These are phyloP conservation scores for Dryas drummondii DNA, from an alignment of 306 rosid genomes.

Conservation along the genomic window DNA sequence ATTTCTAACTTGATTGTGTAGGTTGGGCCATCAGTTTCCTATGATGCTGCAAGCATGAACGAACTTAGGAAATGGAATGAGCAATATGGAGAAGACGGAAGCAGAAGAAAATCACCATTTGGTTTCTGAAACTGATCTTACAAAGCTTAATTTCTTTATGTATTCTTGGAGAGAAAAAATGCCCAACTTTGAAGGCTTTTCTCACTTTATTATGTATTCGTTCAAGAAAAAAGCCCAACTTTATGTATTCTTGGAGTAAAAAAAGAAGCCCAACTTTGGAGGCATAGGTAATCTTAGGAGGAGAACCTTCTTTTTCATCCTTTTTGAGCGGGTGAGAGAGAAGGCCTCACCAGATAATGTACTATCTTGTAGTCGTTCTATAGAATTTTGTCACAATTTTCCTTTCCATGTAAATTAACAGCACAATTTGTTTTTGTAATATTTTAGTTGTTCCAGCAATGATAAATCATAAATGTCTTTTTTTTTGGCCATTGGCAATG, in stretches of 20 bases:
- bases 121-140: slow-evolving; percentile 55
- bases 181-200: background rate
- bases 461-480: no score
- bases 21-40: slow-evolving; percentile 97
- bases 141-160: background rate
- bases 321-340: slow-evolving; percentile 18
- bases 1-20: slow-evolving; percentile 25
- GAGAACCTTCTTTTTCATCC: background rate
- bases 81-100: slow-evolving; percentile 96
- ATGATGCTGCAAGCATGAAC: slow-evolving; percentile 89
- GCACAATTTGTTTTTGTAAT: background rate
- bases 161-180: background rate
- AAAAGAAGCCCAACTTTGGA: background rate
- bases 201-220: background rate
- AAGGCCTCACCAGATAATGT: background rate
- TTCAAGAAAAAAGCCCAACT: background rate
- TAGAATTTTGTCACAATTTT: background rate
- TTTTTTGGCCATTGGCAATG: background rate
- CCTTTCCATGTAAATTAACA: slow-evolving; percentile 6
- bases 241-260: background rate
- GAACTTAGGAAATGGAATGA: slow-evolving; percentile 98
- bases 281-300: background rate
- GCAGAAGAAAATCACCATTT: slow-evolving; percentile 82
- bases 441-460: background rate
- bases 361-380: background rate